Base-by-base conservation (phyloP, 2,329 filamentous ascomycete species). In the Aureobasidium sp. region DNA sequence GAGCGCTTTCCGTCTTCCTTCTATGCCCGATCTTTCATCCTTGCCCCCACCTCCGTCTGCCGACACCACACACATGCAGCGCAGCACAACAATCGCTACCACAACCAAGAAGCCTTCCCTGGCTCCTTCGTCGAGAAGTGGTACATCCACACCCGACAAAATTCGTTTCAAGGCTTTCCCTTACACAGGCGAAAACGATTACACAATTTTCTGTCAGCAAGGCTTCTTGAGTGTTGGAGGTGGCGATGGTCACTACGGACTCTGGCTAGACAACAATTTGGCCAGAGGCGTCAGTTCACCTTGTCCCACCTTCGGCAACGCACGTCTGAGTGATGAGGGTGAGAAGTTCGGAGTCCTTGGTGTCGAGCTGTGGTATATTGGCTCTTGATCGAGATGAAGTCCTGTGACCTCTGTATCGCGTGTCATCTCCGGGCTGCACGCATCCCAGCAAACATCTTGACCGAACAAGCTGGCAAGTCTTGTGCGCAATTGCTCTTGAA, bases 91-190 rank as follows among this genome's bases (percentile, higher is more conserved):
- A 0, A 73, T 85, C 11, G 72, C 71, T 41, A 67, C 63, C 16
- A 64, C 66, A 5, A 37, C 30, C 9, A 68, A 66, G 54, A 67
- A 61, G 48, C 69, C 66, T 66, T 72, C 57, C 63, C 44, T 53
- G 66, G 29, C 64, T 65, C 13, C 65, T 66, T 16, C 57, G n/a
- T 63, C 21, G 59, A 61, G 27, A 61, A 78, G 75, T 67, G 76
- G 80, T 2, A 75, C 82, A 1, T 82, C 80, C 30, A 85, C 85
- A 4, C 83, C 86, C 5, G 89, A 93, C 64, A 82, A 86, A 30
- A 90, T 97, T 67, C 86, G 94, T 25, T 99, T 99, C 82, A 97
- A 96, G 76, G 93, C 93, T 0, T 99, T 97, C 69, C 92, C 93
- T 0, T 97, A 97, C 71, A 95, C 89, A 62, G 94, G 94, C 5